These are phyloP conservation scores for Quercus parvula DNA, from an alignment of 306 rosid species.

Conservation along the genomic window DNA sequence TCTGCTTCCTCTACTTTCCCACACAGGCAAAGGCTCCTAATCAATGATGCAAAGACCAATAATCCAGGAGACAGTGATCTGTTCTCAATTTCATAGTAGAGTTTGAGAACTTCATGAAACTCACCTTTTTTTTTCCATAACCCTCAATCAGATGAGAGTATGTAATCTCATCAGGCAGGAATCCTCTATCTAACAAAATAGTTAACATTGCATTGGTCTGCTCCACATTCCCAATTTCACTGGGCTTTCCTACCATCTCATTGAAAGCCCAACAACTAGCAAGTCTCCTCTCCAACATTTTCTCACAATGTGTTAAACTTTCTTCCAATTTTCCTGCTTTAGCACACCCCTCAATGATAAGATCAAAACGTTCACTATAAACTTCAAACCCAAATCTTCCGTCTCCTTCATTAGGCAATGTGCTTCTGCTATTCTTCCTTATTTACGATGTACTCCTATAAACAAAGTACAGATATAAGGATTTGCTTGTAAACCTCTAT, in stretches of 20 bases:
- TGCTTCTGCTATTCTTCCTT: slow-evolving; percentile 55
- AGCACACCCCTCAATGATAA: slow-evolving; percentile 60
- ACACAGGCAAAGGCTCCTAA: slow-evolving; percentile 44
- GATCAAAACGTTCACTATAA: slow-evolving; percentile 47
- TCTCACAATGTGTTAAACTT: slow-evolving; percentile 44
- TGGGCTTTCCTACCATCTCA: slow-evolving; percentile 46
- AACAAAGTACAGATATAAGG: no score
- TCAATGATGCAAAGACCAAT: slow-evolving; percentile 38
- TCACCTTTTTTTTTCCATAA: slow-evolving; percentile 36
- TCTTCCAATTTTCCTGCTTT: slow-evolving; percentile 37
- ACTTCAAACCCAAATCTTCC: slow-evolving; percentile 55
- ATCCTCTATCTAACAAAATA: slow-evolving; percentile 51
- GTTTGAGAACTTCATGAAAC: slow-evolving; percentile 54
- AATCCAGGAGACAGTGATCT: slow-evolving; percentile 52
- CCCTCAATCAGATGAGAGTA: slow-evolving; percentile 52
- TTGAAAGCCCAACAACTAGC: slow-evolving; percentile 59
- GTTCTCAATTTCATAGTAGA: slow-evolving; percentile 72
- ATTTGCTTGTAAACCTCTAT: no score
- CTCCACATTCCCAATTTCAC: slow-evolving; percentile 48
- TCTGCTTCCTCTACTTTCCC: slow-evolving; percentile 67
- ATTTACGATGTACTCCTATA: slow-evolving; percentile 31
- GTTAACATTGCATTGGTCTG: slow-evolving; percentile 56
- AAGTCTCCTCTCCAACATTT: slow-evolving; percentile 53
- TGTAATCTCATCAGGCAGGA: slow-evolving; percentile 14
- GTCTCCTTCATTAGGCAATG: slow-evolving; percentile 47